Percentiles rank a stretch among this genome's conserved stretches.
Conservation (phyloP, 768 basidiomycete genomes). For the Pisolithus orientalis region DNA sequence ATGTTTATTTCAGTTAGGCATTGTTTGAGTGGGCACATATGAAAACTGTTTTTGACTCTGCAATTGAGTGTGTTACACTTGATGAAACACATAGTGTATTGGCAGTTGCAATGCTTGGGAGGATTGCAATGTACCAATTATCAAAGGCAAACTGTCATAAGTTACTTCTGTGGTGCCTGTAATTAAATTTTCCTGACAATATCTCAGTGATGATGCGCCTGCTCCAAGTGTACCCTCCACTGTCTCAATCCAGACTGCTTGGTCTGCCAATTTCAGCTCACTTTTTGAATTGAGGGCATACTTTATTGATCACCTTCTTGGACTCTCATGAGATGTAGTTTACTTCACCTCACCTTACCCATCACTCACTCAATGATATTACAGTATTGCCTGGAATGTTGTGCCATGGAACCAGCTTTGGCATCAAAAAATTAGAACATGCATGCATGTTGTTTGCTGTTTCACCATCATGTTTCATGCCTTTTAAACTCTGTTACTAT, state of each 20-base stretch:
- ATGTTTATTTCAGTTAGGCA: not conserved
- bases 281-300: no score
- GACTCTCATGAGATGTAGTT: slow-evolving; percentile 1
- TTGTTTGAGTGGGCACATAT: not conserved
- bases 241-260: no score
- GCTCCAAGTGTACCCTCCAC: no score
- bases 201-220: not conserved
- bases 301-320: not conserved
- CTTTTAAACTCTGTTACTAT: not conserved
- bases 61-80: not conserved
- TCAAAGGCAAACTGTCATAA: not conserved
- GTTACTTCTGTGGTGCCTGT: not conserved
- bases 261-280: no score
- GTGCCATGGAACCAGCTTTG: not conserved
- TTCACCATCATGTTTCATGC: not conserved
- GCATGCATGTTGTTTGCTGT: not conserved
- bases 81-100: not conserved
- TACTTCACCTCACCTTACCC: no score
- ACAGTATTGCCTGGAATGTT: slow-evolving; percentile 1
- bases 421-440: not conserved
- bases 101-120: not conserved
- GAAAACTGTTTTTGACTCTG: not conserved
- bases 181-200: no score
- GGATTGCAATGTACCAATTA: not conserved
- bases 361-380: no score